phyloP scores from a whole-genome alignment of 495 filamentous ascomycete genomes.

The Daldinia childiae region DNA sequence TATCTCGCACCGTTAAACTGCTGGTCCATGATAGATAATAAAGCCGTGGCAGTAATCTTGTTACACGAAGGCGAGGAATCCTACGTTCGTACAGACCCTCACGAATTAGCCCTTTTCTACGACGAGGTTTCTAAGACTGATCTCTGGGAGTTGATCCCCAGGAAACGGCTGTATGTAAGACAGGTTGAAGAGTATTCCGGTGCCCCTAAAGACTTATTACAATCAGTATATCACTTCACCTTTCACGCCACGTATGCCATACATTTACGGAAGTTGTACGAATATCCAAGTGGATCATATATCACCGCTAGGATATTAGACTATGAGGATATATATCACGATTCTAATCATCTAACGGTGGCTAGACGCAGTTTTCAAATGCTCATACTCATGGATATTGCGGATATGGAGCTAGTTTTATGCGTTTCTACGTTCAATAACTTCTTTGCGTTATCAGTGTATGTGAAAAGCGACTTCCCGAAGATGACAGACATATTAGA shows the following conservation, averaged over 20 bases:
- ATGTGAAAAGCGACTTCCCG: not conserved
- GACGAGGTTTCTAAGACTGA: not conserved
- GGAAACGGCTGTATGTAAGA: not conserved
- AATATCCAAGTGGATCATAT: not conserved
- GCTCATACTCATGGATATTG: not conserved
- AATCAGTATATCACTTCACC: not conserved
- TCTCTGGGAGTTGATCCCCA: not conserved
- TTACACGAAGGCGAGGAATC: not conserved
- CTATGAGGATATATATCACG: not conserved
- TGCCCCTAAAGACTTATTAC: not conserved
- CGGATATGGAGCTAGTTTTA: not conserved
- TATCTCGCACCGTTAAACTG: not conserved
- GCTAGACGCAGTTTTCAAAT: not conserved
- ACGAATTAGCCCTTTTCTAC: not conserved
- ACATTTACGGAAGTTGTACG: not conserved
- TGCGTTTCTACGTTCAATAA: not conserved
- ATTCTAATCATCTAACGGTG: not conserved
- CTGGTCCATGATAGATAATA: not conserved
- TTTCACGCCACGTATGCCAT: not conserved
- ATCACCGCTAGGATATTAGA: not conserved
- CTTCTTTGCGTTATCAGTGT: not conserved
- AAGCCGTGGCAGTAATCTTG: not conserved
- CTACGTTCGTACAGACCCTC: not conserved
- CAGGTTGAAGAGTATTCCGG: not conserved
- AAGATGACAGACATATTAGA: not conserved